Base-by-base conservation (phyloP, 2,329 filamentous ascomycete species). In the Hymenoscyphus salicellus region DNA sequence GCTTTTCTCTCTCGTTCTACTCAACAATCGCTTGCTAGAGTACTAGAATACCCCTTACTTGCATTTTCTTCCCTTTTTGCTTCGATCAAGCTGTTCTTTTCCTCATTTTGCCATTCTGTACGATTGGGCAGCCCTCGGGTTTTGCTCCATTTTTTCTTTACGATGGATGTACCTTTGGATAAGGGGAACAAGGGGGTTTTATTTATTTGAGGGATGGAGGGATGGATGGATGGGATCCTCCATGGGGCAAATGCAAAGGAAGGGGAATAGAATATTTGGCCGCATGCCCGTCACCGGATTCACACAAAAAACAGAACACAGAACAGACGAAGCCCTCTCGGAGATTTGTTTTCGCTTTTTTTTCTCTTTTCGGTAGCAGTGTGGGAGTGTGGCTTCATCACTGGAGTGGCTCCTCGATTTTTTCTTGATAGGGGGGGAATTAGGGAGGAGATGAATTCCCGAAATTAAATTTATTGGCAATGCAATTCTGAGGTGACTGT, bases 31-130 rank as follows among this genome's bases (percentile, higher is more conserved):
- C 60, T 62, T 33, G 60, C 32, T 62, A 60, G 58, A 60, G 58
- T 46, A 46, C 41, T 52, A 55, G 49, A 61, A 61, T 61, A 61
- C 60, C 60, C 60, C 60, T 26, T 38, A 49, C 36, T n/a, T 61
- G 46, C 60, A 55, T 61, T 61, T 61, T 23, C 26, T 55, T 55
- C 43, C n/a, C n/a, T 16, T 38, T 55, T 61, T 17, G 23, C 33
- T 26, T 26, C 23, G 11, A 16, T 23, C 30, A 17, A 20, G 28
- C 33, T 41, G 16, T 41, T 41, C 56, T 16, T 41, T 32, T 33
- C 28, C 38, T 58, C 14, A n/a, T 3, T 41, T 58, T 7, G 7
- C 32, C 33, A 41, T 38, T 8, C 11, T 38, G 56, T 58, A 36
- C n/a, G 23, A 58, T 23, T 36, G 17, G 23, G 56, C 5, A 20